Base-by-base conservation (phyloP, 2,329 filamentous ascomycete species). In the Epichloe gansuensis region DNA sequence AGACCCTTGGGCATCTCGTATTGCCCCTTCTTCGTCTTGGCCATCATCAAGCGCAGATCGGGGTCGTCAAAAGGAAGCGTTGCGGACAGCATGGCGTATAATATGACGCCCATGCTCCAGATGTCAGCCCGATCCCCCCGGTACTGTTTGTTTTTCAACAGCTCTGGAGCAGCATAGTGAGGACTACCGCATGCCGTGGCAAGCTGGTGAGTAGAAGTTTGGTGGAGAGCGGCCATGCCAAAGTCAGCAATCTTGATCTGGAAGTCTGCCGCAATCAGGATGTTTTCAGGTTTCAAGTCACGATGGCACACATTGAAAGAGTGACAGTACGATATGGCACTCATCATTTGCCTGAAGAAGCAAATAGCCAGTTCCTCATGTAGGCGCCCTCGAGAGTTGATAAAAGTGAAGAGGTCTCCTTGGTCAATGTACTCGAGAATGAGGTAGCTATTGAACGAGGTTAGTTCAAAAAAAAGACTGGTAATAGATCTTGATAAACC, bases 261-360 rank as follows among this genome's bases (percentile, higher is more conserved):
- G 50, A 84, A 78, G 46, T 84, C 73, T 3, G 74, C 73, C 53
- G 89, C 89, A 49, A 98, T 76, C 17, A 98, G 75, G 45, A 98
- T 96, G 61, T 98, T 98, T 69, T 98, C 93, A 0, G 90, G 93
- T 68, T 98, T 98, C 50, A 98, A 74, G 60, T 98, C 93, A 25
- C 93, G 86, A 64, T 98, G 93, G 64, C 90, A 95, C 56, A 98
- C 95, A 59, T 91, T 89, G 70, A 95, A 88, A 3, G 86, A 82
- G 68, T 98, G 93, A 59, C 90, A 95, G 69, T 96, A 96, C 3
- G 89, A 82, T 49, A 98, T 77, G 1, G 89, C 93, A 51, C 87
- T 88, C 63, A 98, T 85, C 58, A 98, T 89, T 68, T 98, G 93
- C 39, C 90, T 84, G 63, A 96, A 96, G 59, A 95, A 84, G 63